Conservation (phyloP, 1,284 basidiomycete species). For the Boletus semigastroideus region DNA sequence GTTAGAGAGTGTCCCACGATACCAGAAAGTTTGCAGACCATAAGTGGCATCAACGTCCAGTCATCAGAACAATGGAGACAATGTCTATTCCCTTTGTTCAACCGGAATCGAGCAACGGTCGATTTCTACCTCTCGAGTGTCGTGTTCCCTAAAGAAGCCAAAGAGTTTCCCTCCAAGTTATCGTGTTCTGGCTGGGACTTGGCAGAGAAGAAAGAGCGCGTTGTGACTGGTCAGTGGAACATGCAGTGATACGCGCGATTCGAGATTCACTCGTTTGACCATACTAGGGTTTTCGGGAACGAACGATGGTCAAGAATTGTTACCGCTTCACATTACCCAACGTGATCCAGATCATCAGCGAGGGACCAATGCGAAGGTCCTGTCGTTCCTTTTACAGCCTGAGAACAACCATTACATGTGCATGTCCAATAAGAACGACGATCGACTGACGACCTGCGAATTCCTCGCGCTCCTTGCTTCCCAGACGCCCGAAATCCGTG, state of each 20-base stretch:
- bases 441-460: constrained; percentile 26
- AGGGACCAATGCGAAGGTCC: constrained; percentile 49
- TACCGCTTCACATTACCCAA: constrained; percentile 48
- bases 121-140: constrained; percentile 49
- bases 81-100: constrained; percentile 37
- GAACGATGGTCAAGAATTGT: constrained; percentile 50
- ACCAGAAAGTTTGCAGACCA: constrained; percentile 30
- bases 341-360: constrained; percentile 41
- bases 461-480: constrained; percentile 37
- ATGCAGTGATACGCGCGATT: not conserved
- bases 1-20: constrained; percentile 25
- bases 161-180: constrained; percentile 48
- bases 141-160: constrained; percentile 34
- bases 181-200: constrained; percentile 55
- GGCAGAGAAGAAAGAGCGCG: constrained; percentile 36
- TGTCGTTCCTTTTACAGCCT: constrained; percentile 41
- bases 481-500: constrained; percentile 39
- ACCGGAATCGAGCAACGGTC: constrained; percentile 39
- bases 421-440: constrained; percentile 19
- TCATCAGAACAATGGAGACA: constrained; percentile 37
- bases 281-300: constrained; percentile 56
- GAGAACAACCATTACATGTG: constrained; percentile 44
- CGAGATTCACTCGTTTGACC: not conserved
- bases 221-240: constrained; percentile 20
- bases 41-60: constrained; percentile 43